Evolutionary conservation across 1,139 yeast species (phyloP).

Genomic region (Groenewaldozyma sp.): DNA sequence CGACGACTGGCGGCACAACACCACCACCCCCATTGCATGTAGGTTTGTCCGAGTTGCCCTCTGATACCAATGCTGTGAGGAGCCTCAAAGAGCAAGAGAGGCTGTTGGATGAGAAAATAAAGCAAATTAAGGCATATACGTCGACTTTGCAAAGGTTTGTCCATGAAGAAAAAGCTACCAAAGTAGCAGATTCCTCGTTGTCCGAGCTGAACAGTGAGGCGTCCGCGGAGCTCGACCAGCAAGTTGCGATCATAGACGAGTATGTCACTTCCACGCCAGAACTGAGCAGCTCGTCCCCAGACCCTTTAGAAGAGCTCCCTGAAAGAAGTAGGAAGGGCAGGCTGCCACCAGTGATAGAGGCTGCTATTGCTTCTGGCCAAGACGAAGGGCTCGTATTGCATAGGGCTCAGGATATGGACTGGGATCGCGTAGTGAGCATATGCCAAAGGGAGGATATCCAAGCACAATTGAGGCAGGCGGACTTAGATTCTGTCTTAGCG

Average conservation of each 20-base stretch:
- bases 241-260: conserved; percentile 16
- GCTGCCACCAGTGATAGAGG: not conserved
- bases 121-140: conserved; percentile 20
- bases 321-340: no score
- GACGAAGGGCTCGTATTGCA: no score
- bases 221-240: conserved; percentile 13
- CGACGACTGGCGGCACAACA: not conserved
- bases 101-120: conserved; percentile 15
- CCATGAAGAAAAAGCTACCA: conserved; percentile 15
- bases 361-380: not conserved
- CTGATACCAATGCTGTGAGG: no score
- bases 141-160: conserved; percentile 17
- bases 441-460: not conserved
- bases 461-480: conserved; percentile 8
- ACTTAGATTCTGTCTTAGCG: conserved; percentile 21
- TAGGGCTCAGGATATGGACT: not conserved
- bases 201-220: conserved; percentile 10
- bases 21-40: not conserved
- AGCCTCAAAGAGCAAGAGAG: conserved; percentile 4
- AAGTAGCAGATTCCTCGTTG: conserved; percentile 9
- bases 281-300: not conserved
- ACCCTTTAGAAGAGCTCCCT: not conserved
- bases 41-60: no score
- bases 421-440: not conserved
- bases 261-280: conserved; percentile 7